Percentiles rank a stretch among this genome's conserved stretches.
These are phyloP conservation scores for Plectranthus barbatus DNA, from an alignment of 257 asterid genomes.

Conservation along the genomic window DNA sequence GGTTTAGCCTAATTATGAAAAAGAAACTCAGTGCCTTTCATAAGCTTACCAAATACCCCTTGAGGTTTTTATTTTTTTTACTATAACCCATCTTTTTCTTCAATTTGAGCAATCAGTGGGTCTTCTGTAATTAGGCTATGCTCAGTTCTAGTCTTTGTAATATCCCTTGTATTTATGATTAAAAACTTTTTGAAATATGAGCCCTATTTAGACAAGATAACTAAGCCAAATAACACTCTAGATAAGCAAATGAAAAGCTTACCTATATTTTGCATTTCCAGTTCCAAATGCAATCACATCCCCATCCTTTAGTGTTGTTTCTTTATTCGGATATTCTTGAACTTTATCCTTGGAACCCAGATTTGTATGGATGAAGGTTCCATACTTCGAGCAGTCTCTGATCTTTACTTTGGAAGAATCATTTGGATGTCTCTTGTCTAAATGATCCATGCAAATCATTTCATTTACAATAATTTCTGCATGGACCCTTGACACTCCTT, in stretches of 20 bases:
- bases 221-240: not conserved
- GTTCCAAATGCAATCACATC: constrained; percentile 85
- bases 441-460: constrained; percentile 56
- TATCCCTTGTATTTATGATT: not conserved
- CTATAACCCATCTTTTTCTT: not conserved
- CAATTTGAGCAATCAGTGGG: not conserved
- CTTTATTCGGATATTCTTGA: constrained; percentile 69
- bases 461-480: constrained; percentile 84
- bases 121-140: not conserved
- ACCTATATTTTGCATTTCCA: constrained; percentile 87
- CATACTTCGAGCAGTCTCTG: constrained; percentile 88
- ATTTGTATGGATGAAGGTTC: constrained; percentile 56
- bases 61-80: not conserved
- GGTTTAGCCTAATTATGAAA: not conserved
- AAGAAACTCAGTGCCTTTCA: not conserved
- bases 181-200: not conserved
- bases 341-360: constrained; percentile 54
- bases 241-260: constrained; percentile 12
- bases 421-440: constrained; percentile 27
- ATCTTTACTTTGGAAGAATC: constrained; percentile 53
- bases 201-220: not conserved
- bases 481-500: constrained; percentile 93
- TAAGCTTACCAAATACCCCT: not conserved
- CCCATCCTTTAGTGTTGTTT: constrained; percentile 57
- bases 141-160: not conserved